These are phyloP conservation scores for Hypoxylon sp. DNA, from an alignment of 2,329 filamentous ascomycete genomes.

Conservation along the genomic window DNA sequence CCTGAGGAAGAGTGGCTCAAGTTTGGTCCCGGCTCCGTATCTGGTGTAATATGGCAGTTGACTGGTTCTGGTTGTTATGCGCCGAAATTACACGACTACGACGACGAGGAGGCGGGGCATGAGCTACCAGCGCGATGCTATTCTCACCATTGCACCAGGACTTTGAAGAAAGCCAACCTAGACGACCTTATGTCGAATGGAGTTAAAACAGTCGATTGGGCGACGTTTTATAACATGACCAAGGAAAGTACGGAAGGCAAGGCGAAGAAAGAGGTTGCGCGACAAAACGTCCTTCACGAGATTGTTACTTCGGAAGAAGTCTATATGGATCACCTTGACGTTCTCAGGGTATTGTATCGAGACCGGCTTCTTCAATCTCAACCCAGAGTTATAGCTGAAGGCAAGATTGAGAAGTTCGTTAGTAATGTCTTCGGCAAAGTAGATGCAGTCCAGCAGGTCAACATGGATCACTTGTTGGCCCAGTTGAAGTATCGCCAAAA, in stretches of 20 bases:
- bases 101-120: constrained; percentile 53
- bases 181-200: constrained; percentile 77
- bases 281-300: constrained; percentile 95
- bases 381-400: constrained; percentile 83
- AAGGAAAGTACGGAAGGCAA: constrained; percentile 79
- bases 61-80: constrained; percentile 94
- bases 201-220: constrained; percentile 84
- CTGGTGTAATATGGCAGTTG: constrained; percentile 92
- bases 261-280: constrained; percentile 87
- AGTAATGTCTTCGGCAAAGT: constrained; percentile 90
- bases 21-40: constrained; percentile 82
- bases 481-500: constrained; percentile 97
- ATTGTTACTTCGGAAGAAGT: constrained; percentile 93
- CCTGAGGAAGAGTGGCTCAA: constrained; percentile 98
- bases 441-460: constrained; percentile 88
- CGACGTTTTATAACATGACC: constrained; percentile 85
- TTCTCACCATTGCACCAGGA: constrained; percentile 92
- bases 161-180: constrained; percentile 92
- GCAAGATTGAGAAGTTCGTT: constrained; percentile 83
- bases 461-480: constrained; percentile 90
- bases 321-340: constrained; percentile 89
- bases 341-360: constrained; percentile 86
- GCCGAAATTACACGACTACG: constrained; percentile 78
- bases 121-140: constrained; percentile 85
- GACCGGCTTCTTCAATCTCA: constrained; percentile 80